Evolutionary conservation across 208 protist genomes (phyloP), one percentile per base, ranked within the genome.

Genomic region (Borovskyia barvae): DNA sequence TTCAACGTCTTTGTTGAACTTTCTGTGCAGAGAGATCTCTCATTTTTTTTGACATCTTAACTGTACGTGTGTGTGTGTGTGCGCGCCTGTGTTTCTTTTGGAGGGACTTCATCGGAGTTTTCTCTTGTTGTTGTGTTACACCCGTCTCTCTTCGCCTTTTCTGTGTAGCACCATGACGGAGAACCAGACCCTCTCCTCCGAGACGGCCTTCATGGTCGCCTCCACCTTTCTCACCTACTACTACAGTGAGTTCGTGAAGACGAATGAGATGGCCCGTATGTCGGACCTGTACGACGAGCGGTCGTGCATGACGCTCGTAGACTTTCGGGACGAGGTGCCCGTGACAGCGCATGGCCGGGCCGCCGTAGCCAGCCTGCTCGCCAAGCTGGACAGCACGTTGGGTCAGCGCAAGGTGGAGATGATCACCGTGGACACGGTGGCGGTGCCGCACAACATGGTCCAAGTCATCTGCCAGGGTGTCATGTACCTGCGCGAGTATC

Each of bases 211-310:
- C 46, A 69, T 54, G 25, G 59, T 94, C 58, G 79, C 82, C 41
- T 73, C 72, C 41, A 77, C 72, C 63, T 94, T 94, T 54, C 69
- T 94, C 26, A 56, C 74, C 20, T 72, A 69, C 55, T 94, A 86
- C 75, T 94, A 92, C 81, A 82, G 75, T 43, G 71, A 81, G 46
- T 90, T 94, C 51, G 80, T 88, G n/a, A 70, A 78, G 50, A 45
- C 62, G 33, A 59, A 67, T 43, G 71, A 80, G 22, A 19, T 85
- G 41, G 35, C 67, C 11, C 56, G 47, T 45, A 74, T 92, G 53
- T 25, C 57, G 9, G 83, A 90, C 36, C 67, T 92, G 42, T 94
- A 94, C 78, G 54, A 66, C 19, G 82, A 92, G 17, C 67, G 50
- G 35, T 85, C 82, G 14, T 76, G 73, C 54, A 54, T 85, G 33